A percentile compares a stretch with the other conserved stretches of the same genome.
Conservation (phyloP, 371 early-diverging fungal species). For the Encephalitozoon intestinalis region DNA sequence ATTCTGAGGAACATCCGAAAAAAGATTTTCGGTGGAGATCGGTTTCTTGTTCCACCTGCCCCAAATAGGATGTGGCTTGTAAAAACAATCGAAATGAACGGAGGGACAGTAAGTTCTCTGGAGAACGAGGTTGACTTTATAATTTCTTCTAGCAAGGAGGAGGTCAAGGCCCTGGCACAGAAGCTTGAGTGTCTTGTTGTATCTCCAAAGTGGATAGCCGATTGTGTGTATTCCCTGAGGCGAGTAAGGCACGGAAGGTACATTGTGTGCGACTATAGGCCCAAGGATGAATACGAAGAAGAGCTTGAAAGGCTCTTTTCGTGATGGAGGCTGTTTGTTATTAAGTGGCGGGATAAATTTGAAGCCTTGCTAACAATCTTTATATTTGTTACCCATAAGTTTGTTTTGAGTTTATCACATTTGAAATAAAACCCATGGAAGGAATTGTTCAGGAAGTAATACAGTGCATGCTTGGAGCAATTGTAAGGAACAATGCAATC, state of each 20-base stretch:
- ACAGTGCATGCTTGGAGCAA: not conserved
- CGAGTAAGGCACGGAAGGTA: not conserved
- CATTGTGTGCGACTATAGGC: not conserved
- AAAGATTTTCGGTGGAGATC: not conserved
- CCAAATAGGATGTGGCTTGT: not conserved
- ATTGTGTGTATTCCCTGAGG: slow-evolving; percentile 3
- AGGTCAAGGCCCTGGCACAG: not conserved
- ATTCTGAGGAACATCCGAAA: not conserved
- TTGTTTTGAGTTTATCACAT: not conserved
- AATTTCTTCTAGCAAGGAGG: not conserved
- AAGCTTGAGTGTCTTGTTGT: not conserved
- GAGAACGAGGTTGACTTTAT: not conserved
- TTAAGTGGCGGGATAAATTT: too few species aligned
- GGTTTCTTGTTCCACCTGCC: not conserved
- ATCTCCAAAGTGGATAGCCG: not conserved
- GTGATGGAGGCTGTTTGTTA: too few species aligned
- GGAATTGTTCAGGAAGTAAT: not conserved
- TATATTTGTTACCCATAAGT: not conserved
- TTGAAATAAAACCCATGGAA: not conserved
- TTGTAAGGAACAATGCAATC: not conserved
- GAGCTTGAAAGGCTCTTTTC: not conserved
- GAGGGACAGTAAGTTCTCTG: not conserved
- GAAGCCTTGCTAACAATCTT: too few species aligned
- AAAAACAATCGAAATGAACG: not conserved
- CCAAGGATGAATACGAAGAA: not conserved